Percentiles rank a stretch among this genome's conserved stretches.
These are phyloP conservation scores for Aspergillus niger DNA, from an alignment of 2,329 filamentous ascomycete species.

Conservation along the genomic window DNA sequence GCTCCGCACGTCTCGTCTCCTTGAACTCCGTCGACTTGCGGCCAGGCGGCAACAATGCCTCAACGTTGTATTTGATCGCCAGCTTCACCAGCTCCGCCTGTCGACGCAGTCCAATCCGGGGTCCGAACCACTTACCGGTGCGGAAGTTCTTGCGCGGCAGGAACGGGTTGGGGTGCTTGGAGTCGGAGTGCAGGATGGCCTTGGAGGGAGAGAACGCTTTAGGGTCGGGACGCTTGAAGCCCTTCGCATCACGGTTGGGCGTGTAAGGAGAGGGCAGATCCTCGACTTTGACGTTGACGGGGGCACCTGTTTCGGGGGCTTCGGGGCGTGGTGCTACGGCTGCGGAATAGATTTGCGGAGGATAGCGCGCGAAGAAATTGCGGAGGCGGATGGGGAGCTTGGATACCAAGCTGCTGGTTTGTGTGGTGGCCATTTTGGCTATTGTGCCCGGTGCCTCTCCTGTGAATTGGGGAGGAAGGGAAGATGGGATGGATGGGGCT, in stretches of 20 bases:
- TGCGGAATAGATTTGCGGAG: constrained; percentile 61
- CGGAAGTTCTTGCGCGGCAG: constrained; percentile 72
- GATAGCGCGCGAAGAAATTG: constrained; percentile 87
- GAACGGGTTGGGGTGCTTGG: constrained; percentile 74
- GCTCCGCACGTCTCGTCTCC: constrained; percentile 71
- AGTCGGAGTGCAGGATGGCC: constrained; percentile 39
- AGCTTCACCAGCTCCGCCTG: constrained; percentile 92
- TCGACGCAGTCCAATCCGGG: constrained; percentile 77
- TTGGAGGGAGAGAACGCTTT: constrained; percentile 34
- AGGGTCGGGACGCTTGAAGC: constrained; percentile 37
- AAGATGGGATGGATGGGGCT: neutral
- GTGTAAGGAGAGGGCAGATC: constrained; percentile 43
- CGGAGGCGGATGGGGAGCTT: constrained; percentile 73
- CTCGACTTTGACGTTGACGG: constrained; percentile 1
- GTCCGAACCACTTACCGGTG: constrained; percentile 81
- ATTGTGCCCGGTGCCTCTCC: no score
- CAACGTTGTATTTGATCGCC: constrained; percentile 74
- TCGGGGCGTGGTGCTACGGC: constrained; percentile 33
- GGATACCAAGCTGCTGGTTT: constrained; percentile 25
- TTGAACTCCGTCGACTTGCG: constrained; percentile 70
- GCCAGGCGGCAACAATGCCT: constrained; percentile 75
- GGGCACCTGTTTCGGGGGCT: constrained; percentile 18
- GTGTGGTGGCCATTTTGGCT: constrained; percentile 20
- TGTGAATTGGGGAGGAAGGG: no score
- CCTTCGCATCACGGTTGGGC: constrained; percentile 46